A percentile compares a stretch with the other conserved stretches of the same genome.
These are phyloP conservation scores for Boletus speciosus DNA, from an alignment of 768 basidiomycete genomes.

Conservation along the genomic window DNA sequence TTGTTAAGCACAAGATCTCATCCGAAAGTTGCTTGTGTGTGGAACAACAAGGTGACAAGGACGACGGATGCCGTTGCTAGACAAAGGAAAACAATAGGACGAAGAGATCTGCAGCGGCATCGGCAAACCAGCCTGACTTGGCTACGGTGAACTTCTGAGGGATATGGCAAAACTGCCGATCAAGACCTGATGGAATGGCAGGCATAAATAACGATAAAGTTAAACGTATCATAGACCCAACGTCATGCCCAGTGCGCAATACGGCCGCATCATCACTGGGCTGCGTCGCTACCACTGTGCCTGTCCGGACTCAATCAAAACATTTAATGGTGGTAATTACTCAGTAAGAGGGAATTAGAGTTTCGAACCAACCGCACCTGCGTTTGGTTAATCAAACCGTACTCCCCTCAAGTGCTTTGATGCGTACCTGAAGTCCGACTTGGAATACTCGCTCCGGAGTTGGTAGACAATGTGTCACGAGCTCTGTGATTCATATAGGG, in stretches of 20 bases:
- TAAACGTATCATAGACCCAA: too few relatives aligned
- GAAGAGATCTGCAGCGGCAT: neutral
- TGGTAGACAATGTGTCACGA: neutral
- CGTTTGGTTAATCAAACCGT: neutral
- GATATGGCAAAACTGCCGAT: neutral
- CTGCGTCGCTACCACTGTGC: too few relatives aligned
- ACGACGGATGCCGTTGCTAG: neutral
- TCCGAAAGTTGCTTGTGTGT: neutral
- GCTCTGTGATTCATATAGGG: neutral
- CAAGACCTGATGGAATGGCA: neutral
- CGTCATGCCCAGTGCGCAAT: too few relatives aligned
- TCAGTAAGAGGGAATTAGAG: neutral
- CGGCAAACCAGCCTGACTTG: neutral
- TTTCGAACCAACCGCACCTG: neutral
- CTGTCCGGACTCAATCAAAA: too few relatives aligned
- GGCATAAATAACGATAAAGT: too few relatives aligned
- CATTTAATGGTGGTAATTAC: neutral
- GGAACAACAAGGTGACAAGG: neutral
- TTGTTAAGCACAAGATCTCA: neutral
- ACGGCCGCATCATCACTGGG: too few relatives aligned
- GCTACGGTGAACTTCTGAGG: neutral
- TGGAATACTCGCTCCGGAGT: neutral
- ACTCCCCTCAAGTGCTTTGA: neutral
- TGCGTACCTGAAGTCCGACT: neutral
- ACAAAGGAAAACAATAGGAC: neutral